Evolutionary conservation across 768 basidiomycete genomes (phyloP), one percentile per base, ranked within the genome.

Genomic region (Mycena rosella): DNA sequence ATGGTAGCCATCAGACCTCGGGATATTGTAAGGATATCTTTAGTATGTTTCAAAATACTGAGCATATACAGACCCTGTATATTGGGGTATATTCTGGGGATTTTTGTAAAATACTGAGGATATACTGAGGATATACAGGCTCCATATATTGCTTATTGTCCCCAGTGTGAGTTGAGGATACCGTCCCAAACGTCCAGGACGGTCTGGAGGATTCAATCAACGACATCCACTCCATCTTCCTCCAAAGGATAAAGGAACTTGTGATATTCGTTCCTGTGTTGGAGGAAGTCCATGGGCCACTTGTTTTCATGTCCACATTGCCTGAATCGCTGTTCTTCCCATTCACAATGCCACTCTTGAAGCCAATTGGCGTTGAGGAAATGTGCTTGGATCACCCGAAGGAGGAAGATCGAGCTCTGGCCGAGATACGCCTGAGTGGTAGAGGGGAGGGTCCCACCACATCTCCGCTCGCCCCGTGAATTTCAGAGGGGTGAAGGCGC

Each of bases 341-440:
- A 65, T 24, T 65, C 57, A 10, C 14, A 0, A 2, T 11, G 5
- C 1, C 56, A 11, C 22, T 58, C 22, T 11, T 58, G 56, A 0
- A 58, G n/a, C 63, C 63, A 65, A n/a, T 32, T 44, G 6, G 9
- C 48, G 26, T 65, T 65, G 3, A 65, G 49, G 63, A 65, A 65
- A 14, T 65, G 63, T 0, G 29, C 32, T 26, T 52, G 48, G 10
- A 65, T 65, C 5, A 56, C 63, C 2, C 34, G 11, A 10, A 58
- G n/a, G 0, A 65, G 55, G 1, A 44, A 11, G 5, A 4, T 1
- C 63, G 49, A 65, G 49, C 56, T 59, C 22, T 65, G 48, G 27
- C 63, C 34, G 34, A 65, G 14, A 20, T 30, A 59, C 5, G 17
- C 30, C 5, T 49, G 40, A 10, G 59, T 27, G 2, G 2, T 0